Evolutionary conservation across 2,329 filamentous ascomycete species (phyloP), one percentile per base, ranked within the genome.

Genomic region (Claviceps sp.): DNA sequence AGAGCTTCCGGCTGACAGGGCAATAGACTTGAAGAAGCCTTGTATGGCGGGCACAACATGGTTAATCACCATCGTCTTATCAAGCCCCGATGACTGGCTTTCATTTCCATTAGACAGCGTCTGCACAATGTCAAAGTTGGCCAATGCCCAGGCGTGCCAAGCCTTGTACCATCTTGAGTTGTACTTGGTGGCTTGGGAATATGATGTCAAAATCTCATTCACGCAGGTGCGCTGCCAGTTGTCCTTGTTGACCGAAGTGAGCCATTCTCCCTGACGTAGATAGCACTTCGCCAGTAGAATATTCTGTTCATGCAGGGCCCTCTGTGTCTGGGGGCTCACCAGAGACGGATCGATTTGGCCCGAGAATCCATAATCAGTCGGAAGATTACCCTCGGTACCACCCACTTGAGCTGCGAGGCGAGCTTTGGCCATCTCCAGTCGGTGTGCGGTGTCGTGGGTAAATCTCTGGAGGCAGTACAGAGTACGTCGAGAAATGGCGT

Each of bases 101-200:
- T 85, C 85, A 16, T 76, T 76, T 52, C 82, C 78, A 22, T 84
- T 77, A 8, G 83, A 80, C 52, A 93, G 73, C 0, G 85, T 82
- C 59, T 93, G 95, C 39, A 97, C 90, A 52, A 98, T 93, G 68
- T 99, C 91, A 61, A 98, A 99, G 67, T 98, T 99, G 50, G 93
- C 91, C 56, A 98, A 70, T 11, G 93, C 94, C 91, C 93, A 99
- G 0, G 93, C 87, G 68, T 99, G 93, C 93, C 93, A 99, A 7
- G 94, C 93, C 70, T 98, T 99, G 73, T 98, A 98, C 81, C 91
- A 98, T 55, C 85, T 83, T 37, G 88, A 85, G 64, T 98, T 95
- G 69, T 94, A 96, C 53, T 88, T 84, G 2, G 93, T 98, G 1
- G 94, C 94, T 53, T 90, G 85, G 17, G 83, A 83, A 66, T 97